Evolutionary conservation across 2,329 filamentous ascomycete species (phyloP), one percentile per base, ranked within the genome.

Genomic region (Epichloe glyceriae): DNA sequence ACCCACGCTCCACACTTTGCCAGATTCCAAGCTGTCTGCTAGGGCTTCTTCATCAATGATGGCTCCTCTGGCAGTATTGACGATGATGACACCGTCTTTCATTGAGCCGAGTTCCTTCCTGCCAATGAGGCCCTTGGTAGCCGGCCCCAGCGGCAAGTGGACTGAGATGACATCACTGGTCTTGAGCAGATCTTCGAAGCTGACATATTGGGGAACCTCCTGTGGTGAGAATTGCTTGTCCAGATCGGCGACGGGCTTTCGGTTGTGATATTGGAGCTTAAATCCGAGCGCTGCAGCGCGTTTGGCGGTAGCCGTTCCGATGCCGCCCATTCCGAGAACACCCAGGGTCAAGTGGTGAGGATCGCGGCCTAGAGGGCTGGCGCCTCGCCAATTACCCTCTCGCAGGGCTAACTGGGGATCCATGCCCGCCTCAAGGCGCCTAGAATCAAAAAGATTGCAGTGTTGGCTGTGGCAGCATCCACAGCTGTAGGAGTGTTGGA

Each of bases 391-490:
- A 44, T 78, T 70, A 0, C 76, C 76, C 19, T 74, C 66, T 15
- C 83, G 73, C 10, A 86, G 68, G 3, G 74, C 72, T 4, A 71
- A 58, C 68, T 86, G 79, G 39, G 56, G 1, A 73, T 68, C 63
- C 84, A 85, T 64, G 84, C 82, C 52, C 78, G 77, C 35, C 85
- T 73, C 38, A 88, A 66, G 0, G 83, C 81, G 3, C 83, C 85
- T 17, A 88, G 69, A 50, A 88, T 82, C 2, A 88, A 68, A 60
- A 86, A 87, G 62, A 87, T 78, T 55, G 79, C 82, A 6, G 77
- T 74, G 62, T 88, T 84, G 34, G 85, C 85, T 0, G 85, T 88
- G 5, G 83, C 78, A 61, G 85, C 79, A 60, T 86, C 78, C 15
- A 84, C 81, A 0, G 80, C 79, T 0, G 74, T 79, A 17, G 83